phyloP scores from a whole-genome alignment of 2,329 filamentous ascomycete genomes.

The Chalaropsis ovoidea region DNA sequence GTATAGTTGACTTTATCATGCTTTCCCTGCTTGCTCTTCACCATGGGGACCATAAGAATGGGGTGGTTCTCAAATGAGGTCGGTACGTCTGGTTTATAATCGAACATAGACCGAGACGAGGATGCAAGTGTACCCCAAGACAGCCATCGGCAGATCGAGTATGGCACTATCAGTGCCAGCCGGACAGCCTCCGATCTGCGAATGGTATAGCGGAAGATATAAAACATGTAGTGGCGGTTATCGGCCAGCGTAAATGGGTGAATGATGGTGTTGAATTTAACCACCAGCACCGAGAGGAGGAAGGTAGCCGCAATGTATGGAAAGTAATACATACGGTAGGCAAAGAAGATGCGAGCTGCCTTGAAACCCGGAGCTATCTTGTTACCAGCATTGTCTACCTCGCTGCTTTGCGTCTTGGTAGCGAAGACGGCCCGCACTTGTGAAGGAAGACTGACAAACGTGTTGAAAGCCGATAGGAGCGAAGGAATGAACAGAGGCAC shows the following conservation, averaged over 20 bases:
- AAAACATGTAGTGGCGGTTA: conserved; percentile 96
- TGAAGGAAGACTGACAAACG: conserved; percentile 14
- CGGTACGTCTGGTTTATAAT: background rate
- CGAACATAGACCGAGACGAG: background rate
- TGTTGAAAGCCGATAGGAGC: conserved; percentile 33
- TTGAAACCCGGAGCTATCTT: background rate
- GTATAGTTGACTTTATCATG: conserved; percentile 18
- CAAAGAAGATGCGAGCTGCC: conserved; percentile 28
- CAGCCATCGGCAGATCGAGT: conserved; percentile 60
- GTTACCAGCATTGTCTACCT: background rate
- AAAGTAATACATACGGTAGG: conserved; percentile 33
- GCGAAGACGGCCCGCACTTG: background rate
- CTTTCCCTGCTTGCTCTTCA: background rate
- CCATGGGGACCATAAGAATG: conserved; percentile 25
- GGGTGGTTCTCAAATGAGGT: conserved; percentile 31
- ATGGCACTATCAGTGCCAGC: conserved; percentile 58
- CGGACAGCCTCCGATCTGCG: conserved; percentile 53
- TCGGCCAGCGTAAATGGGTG: conserved; percentile 95
- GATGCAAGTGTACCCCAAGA: conserved; percentile 52
- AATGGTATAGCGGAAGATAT: conserved; percentile 79
- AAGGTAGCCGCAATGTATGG: conserved; percentile 34
- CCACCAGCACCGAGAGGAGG: conserved; percentile 37
- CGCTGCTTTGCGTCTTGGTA: background rate
- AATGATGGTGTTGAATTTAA: conserved; percentile 81
- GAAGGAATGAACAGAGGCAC: conserved; percentile 59